Evolutionary conservation across 371 early-diverging fungal species (phyloP).

Genomic region (Mucor indicus): DNA sequence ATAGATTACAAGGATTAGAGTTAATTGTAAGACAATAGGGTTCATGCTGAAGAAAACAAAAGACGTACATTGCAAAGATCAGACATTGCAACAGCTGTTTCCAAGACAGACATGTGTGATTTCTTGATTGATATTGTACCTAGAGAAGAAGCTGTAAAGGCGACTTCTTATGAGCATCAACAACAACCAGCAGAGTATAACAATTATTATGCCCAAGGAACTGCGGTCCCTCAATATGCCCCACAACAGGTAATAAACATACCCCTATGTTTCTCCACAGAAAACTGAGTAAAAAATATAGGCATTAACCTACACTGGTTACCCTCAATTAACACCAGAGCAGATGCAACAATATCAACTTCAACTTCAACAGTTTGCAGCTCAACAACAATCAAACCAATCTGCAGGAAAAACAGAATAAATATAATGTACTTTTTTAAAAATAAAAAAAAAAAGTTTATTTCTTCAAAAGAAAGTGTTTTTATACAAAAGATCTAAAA

Average conservation of each 20-base stretch:
- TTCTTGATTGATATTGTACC: conserved; percentile 99
- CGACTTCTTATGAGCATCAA: conserved; percentile 26
- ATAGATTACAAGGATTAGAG: neutral
- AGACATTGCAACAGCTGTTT: conserved; percentile 94
- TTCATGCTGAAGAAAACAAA: conserved; percentile 98
- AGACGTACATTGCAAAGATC: conserved; percentile 95
- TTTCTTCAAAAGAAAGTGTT: neutral
- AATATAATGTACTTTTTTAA: neutral
- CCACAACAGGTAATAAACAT: conserved; percentile 9
- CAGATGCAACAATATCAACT: conserved; percentile 22
- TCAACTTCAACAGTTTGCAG: conserved; percentile 19
- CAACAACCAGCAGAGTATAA: conserved; percentile 15
- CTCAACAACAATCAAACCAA: conserved; percentile 3
- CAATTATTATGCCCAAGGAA: conserved; percentile 17
- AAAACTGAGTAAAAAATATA: neutral
- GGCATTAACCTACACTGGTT: neutral
- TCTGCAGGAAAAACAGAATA: neutral
- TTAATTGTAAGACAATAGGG: conserved; percentile 40
- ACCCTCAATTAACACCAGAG: conserved; percentile 13
- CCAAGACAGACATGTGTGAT: conserved; percentile 96
- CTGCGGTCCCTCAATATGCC: conserved; percentile 11
- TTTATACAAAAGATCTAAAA: neutral
- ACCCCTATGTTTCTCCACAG: neutral
- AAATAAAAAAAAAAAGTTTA: conserved; percentile 2
- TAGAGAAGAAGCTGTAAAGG: conserved; percentile 68